Conservation (phyloP, 176 grass and related monocot species). For the Metroxylon sagu region DNA sequence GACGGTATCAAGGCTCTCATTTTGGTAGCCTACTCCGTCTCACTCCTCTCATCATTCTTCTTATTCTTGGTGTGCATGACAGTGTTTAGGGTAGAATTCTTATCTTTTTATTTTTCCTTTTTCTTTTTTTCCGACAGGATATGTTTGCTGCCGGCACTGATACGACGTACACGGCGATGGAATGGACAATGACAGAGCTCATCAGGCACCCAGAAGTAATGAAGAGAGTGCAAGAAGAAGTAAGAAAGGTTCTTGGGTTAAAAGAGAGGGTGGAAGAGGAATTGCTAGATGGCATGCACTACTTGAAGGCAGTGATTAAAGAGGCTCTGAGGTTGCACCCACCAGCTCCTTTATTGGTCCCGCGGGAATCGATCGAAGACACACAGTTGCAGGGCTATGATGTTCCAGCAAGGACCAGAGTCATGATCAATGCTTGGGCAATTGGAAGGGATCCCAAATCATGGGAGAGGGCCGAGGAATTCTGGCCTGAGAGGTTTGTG, state of each 20-base stretch:
- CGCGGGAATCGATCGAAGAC: slow-evolving; percentile 25
- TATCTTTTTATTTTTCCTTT: neutral
- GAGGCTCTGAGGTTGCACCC: slow-evolving; percentile 43
- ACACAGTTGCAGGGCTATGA: slow-evolving; percentile 28
- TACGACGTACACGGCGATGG: slow-evolving; percentile 22
- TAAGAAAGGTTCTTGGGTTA: slow-evolving; percentile 11
- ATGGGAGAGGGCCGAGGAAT: slow-evolving; percentile 34
- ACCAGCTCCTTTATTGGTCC: slow-evolving; percentile 15
- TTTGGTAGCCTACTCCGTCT: slow-evolving; percentile 13
- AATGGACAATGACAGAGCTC: slow-evolving; percentile 48
- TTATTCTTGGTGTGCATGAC: neutral
- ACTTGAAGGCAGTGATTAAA: slow-evolving; percentile 24
- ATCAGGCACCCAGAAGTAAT: slow-evolving; percentile 40
- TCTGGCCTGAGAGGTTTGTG: slow-evolving; percentile 29
- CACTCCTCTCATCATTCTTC: neutral
- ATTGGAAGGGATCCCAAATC: slow-evolving; percentile 24
- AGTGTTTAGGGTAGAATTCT: no score
- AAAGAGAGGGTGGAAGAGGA: slow-evolving; percentile 12
- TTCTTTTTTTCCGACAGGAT: slow-evolving; percentile 29
- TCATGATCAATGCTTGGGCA: slow-evolving; percentile 55
- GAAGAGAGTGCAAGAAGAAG: slow-evolving; percentile 24
- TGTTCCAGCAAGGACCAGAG: slow-evolving; percentile 19
- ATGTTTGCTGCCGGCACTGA: slow-evolving; percentile 27
- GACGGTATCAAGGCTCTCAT: slow-evolving; percentile 41
- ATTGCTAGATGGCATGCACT: slow-evolving; percentile 9